Evolutionary conservation across 2,329 filamentous ascomycete genomes (phyloP).

Genomic region (Botrytis tulipae): DNA sequence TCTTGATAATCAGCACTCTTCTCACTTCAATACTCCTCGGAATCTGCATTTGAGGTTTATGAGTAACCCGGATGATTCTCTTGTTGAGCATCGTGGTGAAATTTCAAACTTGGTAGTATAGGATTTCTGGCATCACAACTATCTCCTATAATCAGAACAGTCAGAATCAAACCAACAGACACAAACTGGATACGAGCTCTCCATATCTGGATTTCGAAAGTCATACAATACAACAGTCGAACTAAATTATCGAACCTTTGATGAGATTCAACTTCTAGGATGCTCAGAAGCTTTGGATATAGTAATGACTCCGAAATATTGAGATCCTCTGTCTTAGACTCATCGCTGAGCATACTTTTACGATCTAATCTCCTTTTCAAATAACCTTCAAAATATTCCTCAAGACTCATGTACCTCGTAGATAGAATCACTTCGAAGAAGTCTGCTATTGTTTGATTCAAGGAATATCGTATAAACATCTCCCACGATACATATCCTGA

Average conservation of each 20-base stretch:
- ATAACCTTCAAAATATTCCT: no score
- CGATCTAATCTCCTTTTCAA: rapidly evolving
- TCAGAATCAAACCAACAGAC: neutral
- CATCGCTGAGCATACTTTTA: neutral
- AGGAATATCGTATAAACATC: no score
- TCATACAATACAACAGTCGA: rapidly evolving
- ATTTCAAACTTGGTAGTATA: rapidly evolving
- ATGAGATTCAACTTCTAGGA: no score
- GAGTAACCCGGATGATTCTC: neutral
- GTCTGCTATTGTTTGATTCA: no score
- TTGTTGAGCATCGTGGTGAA: neutral
- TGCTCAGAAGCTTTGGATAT: neutral
- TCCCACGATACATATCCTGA: no score
- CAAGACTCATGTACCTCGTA: no score
- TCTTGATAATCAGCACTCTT: neutral
- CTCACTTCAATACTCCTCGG: neutral
- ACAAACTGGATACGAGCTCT: neutral
- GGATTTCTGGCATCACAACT: neutral
- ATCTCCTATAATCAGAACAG: neutral
- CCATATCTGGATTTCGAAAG: neutral
- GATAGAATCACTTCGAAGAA: no score
- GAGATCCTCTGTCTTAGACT: neutral
- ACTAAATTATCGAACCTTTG: no score
- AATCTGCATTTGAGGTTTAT: neutral
- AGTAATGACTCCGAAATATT: rapidly evolving